Conservation (phyloP, 139 green algal genomes). For the Volvox reticuliferus region DNA sequence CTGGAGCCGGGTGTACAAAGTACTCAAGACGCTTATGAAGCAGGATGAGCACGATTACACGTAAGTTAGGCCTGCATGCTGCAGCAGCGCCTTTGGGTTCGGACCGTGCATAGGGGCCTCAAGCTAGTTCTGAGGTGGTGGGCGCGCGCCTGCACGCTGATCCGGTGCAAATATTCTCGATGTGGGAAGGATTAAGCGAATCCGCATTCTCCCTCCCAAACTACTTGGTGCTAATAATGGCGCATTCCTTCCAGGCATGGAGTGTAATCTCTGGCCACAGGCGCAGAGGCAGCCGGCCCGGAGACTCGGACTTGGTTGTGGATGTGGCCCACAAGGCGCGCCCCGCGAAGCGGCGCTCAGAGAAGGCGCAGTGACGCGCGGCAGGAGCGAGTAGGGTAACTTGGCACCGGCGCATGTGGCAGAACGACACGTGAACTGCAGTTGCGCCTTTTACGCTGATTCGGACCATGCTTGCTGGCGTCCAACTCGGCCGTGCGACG, state of each 20-base stretch:
- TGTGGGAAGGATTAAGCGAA: not conserved
- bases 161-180: not conserved
- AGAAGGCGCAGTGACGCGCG: not conserved
- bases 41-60: constrained; percentile 66
- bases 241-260: not conserved
- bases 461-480: too few species aligned
- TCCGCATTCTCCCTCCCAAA: not conserved
- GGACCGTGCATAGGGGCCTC: not conserved
- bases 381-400: too few species aligned
- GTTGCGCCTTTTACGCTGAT: too few species aligned
- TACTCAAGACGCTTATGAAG: constrained; percentile 69
- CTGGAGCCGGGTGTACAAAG: constrained; percentile 42
- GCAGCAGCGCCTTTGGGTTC: not conserved
- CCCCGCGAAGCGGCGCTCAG: not conserved
- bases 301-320: not conserved
- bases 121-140: too few species aligned
- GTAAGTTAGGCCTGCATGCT: not conserved
- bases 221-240: too few species aligned
- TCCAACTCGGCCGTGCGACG: too few species aligned
- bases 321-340: not conserved
- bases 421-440: too few species aligned
- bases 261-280: not conserved
- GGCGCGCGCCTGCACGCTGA: not conserved
- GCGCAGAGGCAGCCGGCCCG: not conserved
- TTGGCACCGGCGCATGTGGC: too few species aligned